A percentile compares a stretch with the other conserved stretches of the same genome.
Evolutionary conservation across 78 protist species (phyloP).

Genomic region (Monocercomonoides exilis): DNA sequence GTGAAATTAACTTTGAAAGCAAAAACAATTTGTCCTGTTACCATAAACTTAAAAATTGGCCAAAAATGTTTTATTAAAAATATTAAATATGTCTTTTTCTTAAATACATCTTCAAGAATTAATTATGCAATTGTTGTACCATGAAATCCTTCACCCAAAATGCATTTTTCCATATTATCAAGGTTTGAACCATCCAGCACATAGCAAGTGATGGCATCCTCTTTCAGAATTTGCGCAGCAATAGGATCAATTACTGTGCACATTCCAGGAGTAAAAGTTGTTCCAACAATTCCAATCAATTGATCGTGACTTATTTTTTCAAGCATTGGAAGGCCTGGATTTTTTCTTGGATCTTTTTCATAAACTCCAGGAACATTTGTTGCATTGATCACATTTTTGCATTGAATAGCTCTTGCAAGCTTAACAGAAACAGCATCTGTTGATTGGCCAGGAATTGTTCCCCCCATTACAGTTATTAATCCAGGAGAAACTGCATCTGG

Average conservation of each 20-base stretch:
- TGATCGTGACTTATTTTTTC: not conserved
- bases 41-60: no score
- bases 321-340: conserved; percentile 1
- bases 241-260: not conserved
- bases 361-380: conserved; percentile 11
- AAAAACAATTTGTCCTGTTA: no score
- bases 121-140: not conserved
- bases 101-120: no score
- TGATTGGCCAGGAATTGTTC: conserved; percentile 2
- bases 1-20: no score
- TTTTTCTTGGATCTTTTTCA: not conserved
- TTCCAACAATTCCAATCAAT: not conserved
- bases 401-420: not conserved
- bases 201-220: not conserved
- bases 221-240: not conserved
- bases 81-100: no score
- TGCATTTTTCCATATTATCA: not conserved
- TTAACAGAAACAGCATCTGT: conserved; percentile 8
- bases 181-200: not conserved
- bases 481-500: not conserved
- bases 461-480: conserved; percentile 3
- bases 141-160: not conserved
- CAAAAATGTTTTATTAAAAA: no score
- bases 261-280: not conserved
- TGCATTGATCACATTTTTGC: not conserved